A percentile compares a stretch with the other conserved stretches of the same genome.
phyloP scores from a whole-genome alignment of 2,329 filamentous ascomycete genomes.

The Corinectria fuckeliana region DNA sequence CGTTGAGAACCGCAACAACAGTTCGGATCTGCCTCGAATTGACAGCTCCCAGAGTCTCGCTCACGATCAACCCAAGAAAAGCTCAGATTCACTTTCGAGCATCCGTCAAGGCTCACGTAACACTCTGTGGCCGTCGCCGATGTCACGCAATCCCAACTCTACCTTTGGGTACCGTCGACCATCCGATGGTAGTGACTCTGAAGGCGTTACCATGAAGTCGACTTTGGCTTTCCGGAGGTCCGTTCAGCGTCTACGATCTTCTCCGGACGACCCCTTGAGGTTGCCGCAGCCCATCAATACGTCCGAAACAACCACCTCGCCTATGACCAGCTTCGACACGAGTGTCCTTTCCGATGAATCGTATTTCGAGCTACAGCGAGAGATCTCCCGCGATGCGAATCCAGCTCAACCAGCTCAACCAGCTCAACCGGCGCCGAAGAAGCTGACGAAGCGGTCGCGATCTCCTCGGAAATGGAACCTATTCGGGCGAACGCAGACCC shows the following conservation, averaged over 20 bases:
- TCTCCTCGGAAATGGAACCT: slow-evolving; percentile 69
- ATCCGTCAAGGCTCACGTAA: slow-evolving; percentile 50
- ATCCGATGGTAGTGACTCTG: slow-evolving; percentile 64
- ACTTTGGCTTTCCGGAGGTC: slow-evolving; percentile 63
- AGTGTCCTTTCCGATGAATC: slow-evolving; percentile 65
- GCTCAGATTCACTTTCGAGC: slow-evolving; percentile 50
- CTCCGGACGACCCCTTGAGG: slow-evolving; percentile 52
- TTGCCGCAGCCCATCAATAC: slow-evolving; percentile 62
- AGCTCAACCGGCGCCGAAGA: slow-evolving; percentile 52
- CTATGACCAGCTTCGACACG: slow-evolving; percentile 63
- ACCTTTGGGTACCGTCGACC: slow-evolving; percentile 47
- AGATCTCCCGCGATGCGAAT: slow-evolving; percentile 41
- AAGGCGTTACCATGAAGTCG: slow-evolving; percentile 54
- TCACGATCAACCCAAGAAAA: slow-evolving; percentile 47
- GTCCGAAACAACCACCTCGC: slow-evolving; percentile 50
- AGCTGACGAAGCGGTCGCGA: slow-evolving; percentile 60
- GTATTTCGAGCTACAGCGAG: slow-evolving; percentile 48
- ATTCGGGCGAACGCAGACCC: slow-evolving; percentile 62
- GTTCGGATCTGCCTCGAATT: slow-evolving; percentile 54
- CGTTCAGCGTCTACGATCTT: slow-evolving; percentile 56
- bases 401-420: slow-evolving; percentile 32
- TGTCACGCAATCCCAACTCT: slow-evolving; percentile 48
- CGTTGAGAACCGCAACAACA: slow-evolving; percentile 64
- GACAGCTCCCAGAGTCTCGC: slow-evolving; percentile 58
- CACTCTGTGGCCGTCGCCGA: slow-evolving; percentile 61